phyloP scores from a whole-genome alignment of 2,329 filamentous ascomycete genomes.

The Fusarium circinatum region DNA sequence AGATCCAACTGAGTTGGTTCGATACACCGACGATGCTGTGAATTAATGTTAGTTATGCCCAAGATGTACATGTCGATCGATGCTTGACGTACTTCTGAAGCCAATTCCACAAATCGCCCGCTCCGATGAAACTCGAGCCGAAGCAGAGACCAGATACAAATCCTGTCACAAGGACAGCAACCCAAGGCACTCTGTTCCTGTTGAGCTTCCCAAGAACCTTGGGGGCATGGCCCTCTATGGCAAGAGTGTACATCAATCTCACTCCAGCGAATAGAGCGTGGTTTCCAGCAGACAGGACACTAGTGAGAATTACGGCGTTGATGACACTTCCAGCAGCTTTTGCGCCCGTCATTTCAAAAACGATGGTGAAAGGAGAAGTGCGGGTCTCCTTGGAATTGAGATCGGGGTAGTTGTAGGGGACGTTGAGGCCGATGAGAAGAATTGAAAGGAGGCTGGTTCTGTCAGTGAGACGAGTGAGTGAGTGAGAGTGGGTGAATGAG shows the following conservation, averaged over 20 bases:
- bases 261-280: conserved; percentile 51
- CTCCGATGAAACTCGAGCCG: conserved; percentile 72
- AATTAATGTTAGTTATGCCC: conserved; percentile 12
- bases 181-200: conserved; percentile 51
- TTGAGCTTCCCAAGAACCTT: conserved; percentile 58
- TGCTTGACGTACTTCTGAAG: conserved; percentile 66
- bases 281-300: conserved; percentile 52
- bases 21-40: conserved; percentile 70
- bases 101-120: conserved; percentile 73
- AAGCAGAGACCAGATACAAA: conserved; percentile 70
- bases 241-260: conserved; percentile 51
- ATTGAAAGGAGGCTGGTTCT: conserved; percentile 49
- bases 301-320: conserved; percentile 65
- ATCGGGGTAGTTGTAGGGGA: conserved; percentile 62
- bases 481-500: not conserved
- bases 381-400: conserved; percentile 47
- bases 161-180: conserved; percentile 60
- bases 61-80: not conserved
- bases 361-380: conserved; percentile 62
- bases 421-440: conserved; percentile 64
- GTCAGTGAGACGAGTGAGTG: not conserved
- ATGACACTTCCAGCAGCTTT: conserved; percentile 63
- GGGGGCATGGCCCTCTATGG: conserved; percentile 63
- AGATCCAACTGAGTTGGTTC: conserved; percentile 73
- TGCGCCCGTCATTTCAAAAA: conserved; percentile 67